Evolutionary conservation across 2,329 filamentous ascomycete genomes (phyloP).

Genomic region (Cercospora canescens): DNA sequence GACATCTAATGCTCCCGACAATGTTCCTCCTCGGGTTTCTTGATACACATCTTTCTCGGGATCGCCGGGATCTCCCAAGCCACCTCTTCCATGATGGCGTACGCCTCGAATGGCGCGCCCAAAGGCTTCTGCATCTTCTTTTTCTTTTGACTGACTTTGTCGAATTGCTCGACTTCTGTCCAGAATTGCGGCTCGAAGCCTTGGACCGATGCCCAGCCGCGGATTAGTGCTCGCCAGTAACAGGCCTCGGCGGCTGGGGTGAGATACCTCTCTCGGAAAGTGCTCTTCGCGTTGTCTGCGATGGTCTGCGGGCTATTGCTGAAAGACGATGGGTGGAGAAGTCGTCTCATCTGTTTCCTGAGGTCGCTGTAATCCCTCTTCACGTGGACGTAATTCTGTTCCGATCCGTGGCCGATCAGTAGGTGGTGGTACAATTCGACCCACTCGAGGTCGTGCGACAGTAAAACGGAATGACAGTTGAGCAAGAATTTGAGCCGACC

Average conservation of each 20-base stretch:
- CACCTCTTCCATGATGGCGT: constrained; percentile 34
- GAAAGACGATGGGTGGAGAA: constrained; percentile 24
- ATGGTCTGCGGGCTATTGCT: constrained; percentile 24
- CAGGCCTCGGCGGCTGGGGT: constrained; percentile 34
- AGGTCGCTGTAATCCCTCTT: constrained; percentile 32
- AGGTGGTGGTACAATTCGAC: constrained; percentile 33
- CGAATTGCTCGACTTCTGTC: constrained; percentile 22
- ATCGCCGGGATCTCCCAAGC: constrained; percentile 33
- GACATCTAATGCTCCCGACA: constrained; percentile 5
- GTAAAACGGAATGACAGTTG: constrained; percentile 33
- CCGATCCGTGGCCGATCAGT: constrained; percentile 25
- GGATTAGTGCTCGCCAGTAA: constrained; percentile 35
- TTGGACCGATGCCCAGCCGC: constrained; percentile 49
- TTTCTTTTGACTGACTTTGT: constrained; percentile 21
- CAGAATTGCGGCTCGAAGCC: constrained; percentile 29
- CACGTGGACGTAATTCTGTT: constrained; percentile 35
- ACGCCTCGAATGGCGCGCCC: constrained; percentile 33
- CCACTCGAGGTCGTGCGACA: constrained; percentile 34
- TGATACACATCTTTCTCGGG: constrained; percentile 11
- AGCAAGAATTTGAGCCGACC: constrained; percentile 36
- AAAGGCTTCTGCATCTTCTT: constrained; percentile 25
- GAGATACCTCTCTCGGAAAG: constrained; percentile 31
- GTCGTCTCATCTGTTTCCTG: constrained; percentile 27
- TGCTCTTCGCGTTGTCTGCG: constrained; percentile 27
- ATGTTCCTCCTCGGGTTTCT: constrained; percentile 3